These are phyloP conservation scores for Salix exigua DNA, from an alignment of 345 rosid species.

Conservation along the genomic window DNA sequence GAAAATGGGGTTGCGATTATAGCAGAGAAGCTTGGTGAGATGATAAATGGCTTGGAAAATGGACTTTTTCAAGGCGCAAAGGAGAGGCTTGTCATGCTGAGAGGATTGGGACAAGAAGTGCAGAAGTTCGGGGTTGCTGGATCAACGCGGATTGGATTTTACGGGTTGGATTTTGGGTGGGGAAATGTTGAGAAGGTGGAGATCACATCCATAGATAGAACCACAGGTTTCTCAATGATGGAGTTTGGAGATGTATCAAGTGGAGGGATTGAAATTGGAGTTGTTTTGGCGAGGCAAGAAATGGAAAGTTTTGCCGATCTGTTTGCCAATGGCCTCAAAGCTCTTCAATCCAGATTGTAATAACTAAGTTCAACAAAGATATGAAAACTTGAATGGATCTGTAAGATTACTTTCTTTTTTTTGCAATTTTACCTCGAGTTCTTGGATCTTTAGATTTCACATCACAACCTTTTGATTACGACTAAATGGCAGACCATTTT, in stretches of 20 bases:
- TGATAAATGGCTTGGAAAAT: not conserved
- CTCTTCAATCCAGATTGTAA: too few relatives aligned
- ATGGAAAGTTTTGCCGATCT: not conserved
- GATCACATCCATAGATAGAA: not conserved
- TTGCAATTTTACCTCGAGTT: too few relatives aligned
- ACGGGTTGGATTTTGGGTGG: not conserved
- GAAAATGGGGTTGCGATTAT: not conserved
- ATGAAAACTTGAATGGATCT: too few relatives aligned
- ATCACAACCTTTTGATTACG: too few relatives aligned
- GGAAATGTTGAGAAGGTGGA: not conserved
- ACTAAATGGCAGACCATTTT: too few relatives aligned
- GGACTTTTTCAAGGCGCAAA: not conserved
- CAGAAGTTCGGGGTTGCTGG: not conserved
- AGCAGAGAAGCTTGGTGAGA: not conserved
- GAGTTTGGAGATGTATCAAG: not conserved
- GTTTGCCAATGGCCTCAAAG: too few relatives aligned
- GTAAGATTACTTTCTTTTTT: too few relatives aligned
- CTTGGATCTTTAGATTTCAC: too few relatives aligned
- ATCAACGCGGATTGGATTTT: not conserved
- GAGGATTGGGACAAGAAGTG: not conserved
- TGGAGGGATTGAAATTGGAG: not conserved
- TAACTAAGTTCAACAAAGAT: too few relatives aligned
- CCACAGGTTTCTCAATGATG: not conserved
- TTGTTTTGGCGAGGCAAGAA: not conserved
- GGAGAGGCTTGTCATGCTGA: not conserved